phyloP scores from a whole-genome alignment of 176 grass and related monocot genomes.

The Musa beccarii region DNA sequence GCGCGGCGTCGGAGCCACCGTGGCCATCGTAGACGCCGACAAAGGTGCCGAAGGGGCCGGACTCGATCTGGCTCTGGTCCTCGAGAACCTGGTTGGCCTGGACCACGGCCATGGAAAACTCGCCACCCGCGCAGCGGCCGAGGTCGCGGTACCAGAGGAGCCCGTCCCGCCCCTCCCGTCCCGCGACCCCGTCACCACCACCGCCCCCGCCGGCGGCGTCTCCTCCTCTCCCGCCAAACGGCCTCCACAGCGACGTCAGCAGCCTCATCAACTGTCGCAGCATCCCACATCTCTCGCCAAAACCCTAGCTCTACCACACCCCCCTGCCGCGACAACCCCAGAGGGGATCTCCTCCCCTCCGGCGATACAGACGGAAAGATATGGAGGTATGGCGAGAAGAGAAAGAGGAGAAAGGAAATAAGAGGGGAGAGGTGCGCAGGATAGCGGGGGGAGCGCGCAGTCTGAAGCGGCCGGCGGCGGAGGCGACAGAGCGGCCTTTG shows the following conservation, averaged over 20 bases:
- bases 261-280: conserved; percentile 64
- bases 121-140: conserved; percentile 44
- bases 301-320: not conserved
- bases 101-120: conserved; percentile 64
- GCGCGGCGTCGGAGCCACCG: conserved; percentile 60
- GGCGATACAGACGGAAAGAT: not conserved
- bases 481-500: conserved; percentile 21
- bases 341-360: not conserved
- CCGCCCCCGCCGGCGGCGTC: conserved; percentile 13
- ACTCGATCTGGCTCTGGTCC: conserved; percentile 87
- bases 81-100: conserved; percentile 91
- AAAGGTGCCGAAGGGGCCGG: conserved; percentile 66
- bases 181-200: conserved; percentile 7
- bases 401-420: not conserved
- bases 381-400: too few relatives aligned
- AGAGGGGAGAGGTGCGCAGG: conserved; percentile 10
- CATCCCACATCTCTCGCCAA: conserved; percentile 80
- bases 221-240: conserved; percentile 23
- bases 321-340: not conserved
- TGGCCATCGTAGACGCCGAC: conserved; percentile 78
- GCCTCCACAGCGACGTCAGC: conserved; percentile 53
- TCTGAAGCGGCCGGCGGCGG: conserved; percentile 28
- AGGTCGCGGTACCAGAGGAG: conserved; percentile 71
- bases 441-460: not conserved
- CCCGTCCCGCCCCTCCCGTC: conserved; percentile 41